A percentile compares a stretch with the other conserved stretches of the same genome.
phyloP scores from a whole-genome alignment of 140 eudicot genomes.

The Stevia rebaudiana region DNA sequence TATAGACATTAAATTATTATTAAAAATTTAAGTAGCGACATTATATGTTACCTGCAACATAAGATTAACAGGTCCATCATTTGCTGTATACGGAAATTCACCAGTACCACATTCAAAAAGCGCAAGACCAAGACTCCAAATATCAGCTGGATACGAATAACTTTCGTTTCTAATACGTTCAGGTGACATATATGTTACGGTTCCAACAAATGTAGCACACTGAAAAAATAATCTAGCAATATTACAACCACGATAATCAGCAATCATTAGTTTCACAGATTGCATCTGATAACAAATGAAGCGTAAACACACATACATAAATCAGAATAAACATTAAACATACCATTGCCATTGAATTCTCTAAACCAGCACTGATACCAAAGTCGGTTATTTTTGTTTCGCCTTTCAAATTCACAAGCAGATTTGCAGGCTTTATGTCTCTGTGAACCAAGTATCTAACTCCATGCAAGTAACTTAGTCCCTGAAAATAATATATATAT shows the following conservation, averaged over 20 bases:
- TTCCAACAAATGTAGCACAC: constrained; percentile 99
- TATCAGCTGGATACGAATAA: constrained; percentile 97
- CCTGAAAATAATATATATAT: constrained; percentile 30
- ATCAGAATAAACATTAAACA: constrained; percentile 13
- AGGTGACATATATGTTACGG: constrained; percentile 98
- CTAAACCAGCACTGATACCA: constrained; percentile 98
- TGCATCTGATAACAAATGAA: not conserved
- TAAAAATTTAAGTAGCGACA: constrained; percentile 16
- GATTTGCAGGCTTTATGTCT: constrained; percentile 96
- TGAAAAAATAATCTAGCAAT: constrained; percentile 27
- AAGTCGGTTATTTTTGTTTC: constrained; percentile 97
- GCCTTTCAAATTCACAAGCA: constrained; percentile 94
- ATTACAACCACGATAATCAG: constrained; percentile 20
- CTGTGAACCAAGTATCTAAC: constrained; percentile 91
- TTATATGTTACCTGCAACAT: constrained; percentile 73
- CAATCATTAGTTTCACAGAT: not conserved
- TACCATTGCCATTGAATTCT: constrained; percentile 98
- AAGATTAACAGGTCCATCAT: constrained; percentile 96
- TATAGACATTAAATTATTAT: not conserved
- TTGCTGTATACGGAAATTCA: constrained; percentile 91
- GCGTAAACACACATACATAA: not conserved
- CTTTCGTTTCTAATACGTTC: constrained; percentile 88
- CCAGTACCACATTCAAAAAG: constrained; percentile 97
- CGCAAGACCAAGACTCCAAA: constrained; percentile 99
- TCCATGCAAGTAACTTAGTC: constrained; percentile 88